Evolutionary conservation across 768 basidiomycete genomes (phyloP), one percentile per base, ranked within the genome.

Genomic region (Mycena sanguinolenta): DNA sequence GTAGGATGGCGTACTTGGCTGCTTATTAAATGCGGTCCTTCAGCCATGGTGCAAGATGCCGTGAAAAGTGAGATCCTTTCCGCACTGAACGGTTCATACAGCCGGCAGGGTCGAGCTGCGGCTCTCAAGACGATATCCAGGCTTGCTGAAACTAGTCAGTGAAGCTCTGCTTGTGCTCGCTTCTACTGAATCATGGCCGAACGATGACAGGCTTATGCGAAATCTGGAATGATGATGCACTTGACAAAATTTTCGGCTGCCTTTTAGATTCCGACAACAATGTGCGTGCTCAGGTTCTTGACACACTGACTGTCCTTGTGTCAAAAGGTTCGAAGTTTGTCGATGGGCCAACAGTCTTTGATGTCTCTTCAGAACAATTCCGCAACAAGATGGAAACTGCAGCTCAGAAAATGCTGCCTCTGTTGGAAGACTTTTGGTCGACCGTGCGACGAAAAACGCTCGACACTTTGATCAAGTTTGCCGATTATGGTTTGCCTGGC

Each of bases 231-330:
- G 50, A 38, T 34, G 4, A 28, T 36, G 50, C n/a, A 3, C 21
- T 63, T 9, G 49, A 52, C 23, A 28, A 36, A 63, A 63, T 63
- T 38, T 30, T 63, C 28, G 4, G n/a, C 8, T 16, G 28, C 46
- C 50, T 52, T 34, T 63, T 21, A 4, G 50, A 63, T 32, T 4
- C 32, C 13, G n/a, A 50, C 19, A 27, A 10, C 12, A 14, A 52
- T 52, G 49, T 63, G 30, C 50, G 32, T 17, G 30, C 21, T 25
- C 50, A 63, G 27, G 32, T 38, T 25, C 61, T 63, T 32, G 25
- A 63, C 17, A 53, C 61, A 34, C 21, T 63, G 50, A 28, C 30
- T 9, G 36, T 13, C 5, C 25, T 63, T 10, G 50, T 23, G 2
- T 52, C 61, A 9, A 52, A 36, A 25, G 34, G 61, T 63, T 17